phyloP scores from a whole-genome alignment of 306 rosid genomes.

The Lathyrus aphaca region DNA sequence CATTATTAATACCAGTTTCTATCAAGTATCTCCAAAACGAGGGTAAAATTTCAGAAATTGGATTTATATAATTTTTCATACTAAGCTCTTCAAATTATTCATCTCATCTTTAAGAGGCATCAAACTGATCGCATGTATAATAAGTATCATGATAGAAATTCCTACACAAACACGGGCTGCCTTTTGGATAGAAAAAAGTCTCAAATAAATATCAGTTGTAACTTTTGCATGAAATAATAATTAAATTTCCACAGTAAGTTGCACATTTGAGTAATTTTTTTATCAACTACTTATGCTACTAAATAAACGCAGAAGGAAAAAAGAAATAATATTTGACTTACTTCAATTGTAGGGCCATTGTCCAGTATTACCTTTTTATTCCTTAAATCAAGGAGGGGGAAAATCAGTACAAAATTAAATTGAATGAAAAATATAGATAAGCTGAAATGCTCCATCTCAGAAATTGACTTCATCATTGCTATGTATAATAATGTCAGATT shows the following conservation, averaged over 20 bases:
- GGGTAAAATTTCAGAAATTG: not conserved
- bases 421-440: slow-evolving; percentile 9
- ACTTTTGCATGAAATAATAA: slow-evolving; percentile 13
- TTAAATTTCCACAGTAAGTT: slow-evolving; percentile 5
- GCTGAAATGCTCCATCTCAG: not conserved
- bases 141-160: slow-evolving; percentile 6
- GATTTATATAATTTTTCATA: not conserved
- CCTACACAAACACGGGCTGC: not conserved
- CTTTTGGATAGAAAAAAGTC: not conserved
- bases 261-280: slow-evolving; percentile 7
- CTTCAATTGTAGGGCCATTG: slow-evolving; percentile 76
- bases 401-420: slow-evolving; percentile 31
- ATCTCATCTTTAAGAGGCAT: not conserved
- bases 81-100: not conserved
- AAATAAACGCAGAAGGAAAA: slow-evolving; percentile 17
- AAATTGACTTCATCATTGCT: slow-evolving; percentile 24
- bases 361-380: slow-evolving; percentile 71
- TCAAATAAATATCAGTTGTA: slow-evolving; percentile 2
- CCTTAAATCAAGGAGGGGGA: slow-evolving; percentile 47
- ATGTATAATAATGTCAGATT: slow-evolving; percentile 20
- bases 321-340: slow-evolving; percentile 50
- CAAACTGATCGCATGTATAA: slow-evolving; percentile 1
- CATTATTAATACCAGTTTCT: too few species aligned
- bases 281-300: slow-evolving; percentile 15
- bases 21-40: not conserved